A percentile compares a stretch with the other conserved stretches of the same genome.
Conservation (phyloP, 257 asterid species). For the Cruciata laevipes region DNA sequence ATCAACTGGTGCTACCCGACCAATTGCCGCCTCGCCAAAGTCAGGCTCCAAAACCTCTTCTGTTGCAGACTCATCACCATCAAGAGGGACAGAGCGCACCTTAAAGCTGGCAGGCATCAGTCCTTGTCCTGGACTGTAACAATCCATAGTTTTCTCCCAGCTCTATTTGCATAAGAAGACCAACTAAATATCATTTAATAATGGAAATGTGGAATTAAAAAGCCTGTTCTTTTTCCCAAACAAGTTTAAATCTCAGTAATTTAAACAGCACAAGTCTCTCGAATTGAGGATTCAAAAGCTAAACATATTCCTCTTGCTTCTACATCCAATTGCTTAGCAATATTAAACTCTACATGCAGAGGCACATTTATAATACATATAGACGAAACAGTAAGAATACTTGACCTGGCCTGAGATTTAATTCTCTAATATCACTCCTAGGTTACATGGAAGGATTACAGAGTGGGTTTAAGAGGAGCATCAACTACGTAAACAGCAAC, state of each 20-base stretch:
- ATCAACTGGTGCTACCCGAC: conserved; percentile 91
- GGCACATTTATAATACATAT: neutral
- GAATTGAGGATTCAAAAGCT: neutral
- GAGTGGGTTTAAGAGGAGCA: neutral
- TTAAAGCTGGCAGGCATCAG: conserved; percentile 94
- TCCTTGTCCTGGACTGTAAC: conserved; percentile 96
- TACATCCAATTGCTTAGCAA: neutral
- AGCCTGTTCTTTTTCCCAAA: neutral
- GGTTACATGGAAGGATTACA: neutral
- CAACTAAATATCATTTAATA: neutral
- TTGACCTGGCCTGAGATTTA: neutral
- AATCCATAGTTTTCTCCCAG: conserved; percentile 94
- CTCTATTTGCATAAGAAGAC: conserved; percentile 37
- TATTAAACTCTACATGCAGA: neutral
- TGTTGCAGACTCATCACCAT: conserved; percentile 70
- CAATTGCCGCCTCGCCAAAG: conserved; percentile 93
- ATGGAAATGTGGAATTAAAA: neutral
- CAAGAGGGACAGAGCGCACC: conserved; percentile 72
- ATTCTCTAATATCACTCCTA: neutral
- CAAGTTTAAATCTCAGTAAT: neutral
- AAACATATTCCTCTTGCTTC: neutral
- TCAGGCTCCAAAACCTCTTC: conserved; percentile 93
- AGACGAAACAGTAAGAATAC: neutral
- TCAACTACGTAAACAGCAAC: neutral
- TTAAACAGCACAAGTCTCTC: neutral